Evolutionary conservation across 805 yeast species (phyloP).

Genomic region (Candida hispaniensis): DNA sequence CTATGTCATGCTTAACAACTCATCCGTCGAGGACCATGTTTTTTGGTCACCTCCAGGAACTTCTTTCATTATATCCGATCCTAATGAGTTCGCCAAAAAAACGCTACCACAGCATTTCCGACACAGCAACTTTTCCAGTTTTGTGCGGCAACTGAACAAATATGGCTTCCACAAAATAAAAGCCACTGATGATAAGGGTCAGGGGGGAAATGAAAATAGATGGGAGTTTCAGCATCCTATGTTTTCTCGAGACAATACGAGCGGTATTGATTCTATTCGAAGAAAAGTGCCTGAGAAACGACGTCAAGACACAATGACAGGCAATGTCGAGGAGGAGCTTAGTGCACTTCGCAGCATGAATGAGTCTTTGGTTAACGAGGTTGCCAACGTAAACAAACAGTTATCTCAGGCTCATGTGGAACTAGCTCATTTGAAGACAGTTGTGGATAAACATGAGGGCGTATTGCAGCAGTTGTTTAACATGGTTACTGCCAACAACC

Average conservation of each 20-base stretch:
- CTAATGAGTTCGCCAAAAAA: slow-evolving; percentile 79
- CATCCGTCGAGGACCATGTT: slow-evolving; percentile 62
- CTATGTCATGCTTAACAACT: slow-evolving; percentile 76
- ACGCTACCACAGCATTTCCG: slow-evolving; percentile 88
- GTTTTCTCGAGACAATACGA: slow-evolving; percentile 63
- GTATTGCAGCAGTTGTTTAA: too few relatives aligned
- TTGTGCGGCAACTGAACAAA: slow-evolving; percentile 90
- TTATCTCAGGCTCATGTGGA: too few relatives aligned
- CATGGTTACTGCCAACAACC: too few relatives aligned
- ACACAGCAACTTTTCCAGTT: slow-evolving; percentile 88
- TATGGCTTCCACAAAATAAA: slow-evolving; percentile 96
- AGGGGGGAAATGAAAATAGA: slow-evolving; percentile 40
- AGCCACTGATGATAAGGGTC: slow-evolving; percentile 41
- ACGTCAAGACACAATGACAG: slow-evolving; percentile 15
- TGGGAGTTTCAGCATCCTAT: slow-evolving; percentile 96
- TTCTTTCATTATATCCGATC: slow-evolving; percentile 74
- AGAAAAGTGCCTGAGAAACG: slow-evolving; percentile 52
- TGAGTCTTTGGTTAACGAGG: too few relatives aligned
- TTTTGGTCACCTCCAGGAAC: slow-evolving; percentile 83
- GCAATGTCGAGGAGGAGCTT: slow-evolving; percentile 12
- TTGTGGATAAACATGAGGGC: too few relatives aligned
- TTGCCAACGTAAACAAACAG: slow-evolving; percentile 22
- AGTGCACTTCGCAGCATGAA: too few relatives aligned
- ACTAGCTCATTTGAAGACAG: too few relatives aligned
- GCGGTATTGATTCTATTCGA: slow-evolving; percentile 77